Conservation (phyloP, 2,329 filamentous ascomycete genomes). For the Hymenoscyphus albidus region DNA sequence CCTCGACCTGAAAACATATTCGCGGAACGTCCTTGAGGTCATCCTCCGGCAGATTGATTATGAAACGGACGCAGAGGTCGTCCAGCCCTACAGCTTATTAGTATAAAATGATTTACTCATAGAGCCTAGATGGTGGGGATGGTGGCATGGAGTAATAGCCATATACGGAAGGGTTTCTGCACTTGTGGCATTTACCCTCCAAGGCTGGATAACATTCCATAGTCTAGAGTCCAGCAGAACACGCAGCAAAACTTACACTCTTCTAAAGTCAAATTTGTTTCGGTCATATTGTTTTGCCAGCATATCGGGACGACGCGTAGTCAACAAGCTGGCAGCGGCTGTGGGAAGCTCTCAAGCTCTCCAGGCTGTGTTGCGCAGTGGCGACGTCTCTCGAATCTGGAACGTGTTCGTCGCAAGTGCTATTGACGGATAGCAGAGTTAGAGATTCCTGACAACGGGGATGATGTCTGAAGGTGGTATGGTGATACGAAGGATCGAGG, state of each 20-base stretch:
- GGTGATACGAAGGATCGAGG: not conserved
- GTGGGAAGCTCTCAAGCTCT: constrained; percentile 5
- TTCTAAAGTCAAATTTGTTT: constrained; percentile 79
- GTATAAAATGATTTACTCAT: not conserved
- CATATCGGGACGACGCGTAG: constrained; percentile 48
- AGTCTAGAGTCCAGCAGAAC: not conserved
- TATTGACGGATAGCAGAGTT: not conserved
- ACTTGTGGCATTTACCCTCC: not conserved
- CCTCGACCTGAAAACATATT: constrained; percentile 98
- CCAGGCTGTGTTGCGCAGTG: not conserved
- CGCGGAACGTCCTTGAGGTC: constrained; percentile 69
- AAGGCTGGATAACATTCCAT: not conserved
- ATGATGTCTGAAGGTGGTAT: not conserved
- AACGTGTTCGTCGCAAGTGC: not conserved
- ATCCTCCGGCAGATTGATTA: constrained; percentile 91
- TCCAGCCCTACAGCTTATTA: constrained; percentile 67
- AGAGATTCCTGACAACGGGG: not conserved
- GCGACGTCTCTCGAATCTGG: not conserved
- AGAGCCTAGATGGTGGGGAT: not conserved
- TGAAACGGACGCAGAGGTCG: constrained; percentile 96
- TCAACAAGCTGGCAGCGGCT: constrained; percentile 1
- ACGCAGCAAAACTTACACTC: constrained; percentile 60
- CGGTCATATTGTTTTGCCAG: constrained; percentile 63
- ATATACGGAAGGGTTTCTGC: not conserved
- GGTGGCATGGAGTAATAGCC: not conserved